phyloP scores from a whole-genome alignment of 768 basidiomycete species.

The Tulasnella sp. region DNA sequence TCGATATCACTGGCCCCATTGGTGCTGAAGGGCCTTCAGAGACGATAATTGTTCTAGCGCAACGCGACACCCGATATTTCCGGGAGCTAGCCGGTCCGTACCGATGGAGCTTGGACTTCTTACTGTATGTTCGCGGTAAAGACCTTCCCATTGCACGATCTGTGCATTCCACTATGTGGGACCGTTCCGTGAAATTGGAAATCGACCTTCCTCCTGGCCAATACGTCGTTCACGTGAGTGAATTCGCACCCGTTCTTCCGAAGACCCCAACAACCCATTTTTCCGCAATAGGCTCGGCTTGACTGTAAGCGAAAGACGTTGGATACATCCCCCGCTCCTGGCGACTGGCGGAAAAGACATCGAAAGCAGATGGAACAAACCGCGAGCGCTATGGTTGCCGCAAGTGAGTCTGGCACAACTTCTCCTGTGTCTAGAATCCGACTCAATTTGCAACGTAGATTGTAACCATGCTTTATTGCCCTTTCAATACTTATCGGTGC shows the following conservation, averaged over 20 bases:
- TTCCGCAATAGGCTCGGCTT: neutral
- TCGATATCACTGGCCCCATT: slow-evolving; percentile 44
- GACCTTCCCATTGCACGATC: neutral
- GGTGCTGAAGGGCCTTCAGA: slow-evolving; percentile 35
- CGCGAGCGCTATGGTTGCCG: slow-evolving; percentile 16
- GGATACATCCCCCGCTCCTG: neutral
- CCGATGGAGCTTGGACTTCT: slow-evolving; percentile 45
- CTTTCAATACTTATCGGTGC: neutral
- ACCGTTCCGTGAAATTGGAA: slow-evolving; percentile 27
- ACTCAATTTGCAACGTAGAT: neutral
- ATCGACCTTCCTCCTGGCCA: slow-evolving; percentile 26
- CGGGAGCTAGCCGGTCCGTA: slow-evolving; percentile 39
- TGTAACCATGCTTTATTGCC: neutral
- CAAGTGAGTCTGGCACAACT: neutral
- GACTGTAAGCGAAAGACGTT: neutral
- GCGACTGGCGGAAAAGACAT: slow-evolving; percentile 14
- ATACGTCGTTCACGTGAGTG: slow-evolving; percentile 31
- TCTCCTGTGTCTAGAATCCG: no score
- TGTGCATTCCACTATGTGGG: slow-evolving; percentile 25
- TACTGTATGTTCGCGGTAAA: slow-evolving; percentile 36
- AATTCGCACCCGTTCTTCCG: neutral
- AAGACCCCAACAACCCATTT: neutral
- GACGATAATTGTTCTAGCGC: slow-evolving; percentile 47
- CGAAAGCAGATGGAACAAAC: slow-evolving; percentile 4
- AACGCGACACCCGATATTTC: slow-evolving; percentile 45